Percentiles rank a stretch among this genome's conserved stretches.
phyloP scores from a whole-genome alignment of 345 rosid species.

The Syzygium jambos region DNA sequence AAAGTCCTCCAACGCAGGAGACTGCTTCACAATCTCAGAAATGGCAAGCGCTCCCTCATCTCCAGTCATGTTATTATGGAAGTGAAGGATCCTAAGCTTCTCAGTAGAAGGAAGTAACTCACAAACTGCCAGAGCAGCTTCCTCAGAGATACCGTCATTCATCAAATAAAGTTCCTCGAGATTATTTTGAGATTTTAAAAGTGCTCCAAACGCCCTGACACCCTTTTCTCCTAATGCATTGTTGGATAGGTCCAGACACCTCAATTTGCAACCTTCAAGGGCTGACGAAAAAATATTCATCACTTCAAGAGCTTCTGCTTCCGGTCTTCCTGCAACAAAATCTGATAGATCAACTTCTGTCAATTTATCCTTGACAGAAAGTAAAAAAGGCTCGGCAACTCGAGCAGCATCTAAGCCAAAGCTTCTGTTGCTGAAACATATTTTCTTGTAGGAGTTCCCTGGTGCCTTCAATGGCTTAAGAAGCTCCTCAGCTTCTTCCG shows the following conservation, averaged over 20 bases:
- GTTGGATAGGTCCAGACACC: conserved; percentile 69
- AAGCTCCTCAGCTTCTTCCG: conserved; percentile 58
- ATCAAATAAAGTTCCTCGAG: conserved; percentile 77
- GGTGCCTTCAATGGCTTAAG: conserved; percentile 50
- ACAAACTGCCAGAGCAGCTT: conserved; percentile 74
- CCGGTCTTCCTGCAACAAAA: conserved; percentile 82
- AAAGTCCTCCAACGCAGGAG: conserved; percentile 62
- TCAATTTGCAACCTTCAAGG: conserved; percentile 59
- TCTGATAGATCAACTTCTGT: conserved; percentile 82
- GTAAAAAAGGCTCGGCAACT: conserved; percentile 54
- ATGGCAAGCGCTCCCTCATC: conserved; percentile 78
- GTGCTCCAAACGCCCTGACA: conserved; percentile 66
- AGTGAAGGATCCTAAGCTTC: conserved; percentile 68
- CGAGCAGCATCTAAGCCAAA: conserved; percentile 75
- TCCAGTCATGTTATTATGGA: conserved; percentile 93
- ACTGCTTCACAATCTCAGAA: conserved; percentile 47
- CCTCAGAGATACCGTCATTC: conserved; percentile 90
- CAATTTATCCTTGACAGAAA: conserved; percentile 60
- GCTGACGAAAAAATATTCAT: conserved; percentile 68
- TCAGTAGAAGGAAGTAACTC: conserved; percentile 76
- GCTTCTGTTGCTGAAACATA: conserved; percentile 83
- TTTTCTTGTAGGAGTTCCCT: conserved; percentile 41
- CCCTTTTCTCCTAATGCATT: conserved; percentile 98
- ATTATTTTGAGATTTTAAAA: conserved; percentile 57
- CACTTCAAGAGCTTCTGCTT: conserved; percentile 78